phyloP scores from a whole-genome alignment of 2,329 filamentous ascomycete genomes.

The Chrysoporthe puriensis region DNA sequence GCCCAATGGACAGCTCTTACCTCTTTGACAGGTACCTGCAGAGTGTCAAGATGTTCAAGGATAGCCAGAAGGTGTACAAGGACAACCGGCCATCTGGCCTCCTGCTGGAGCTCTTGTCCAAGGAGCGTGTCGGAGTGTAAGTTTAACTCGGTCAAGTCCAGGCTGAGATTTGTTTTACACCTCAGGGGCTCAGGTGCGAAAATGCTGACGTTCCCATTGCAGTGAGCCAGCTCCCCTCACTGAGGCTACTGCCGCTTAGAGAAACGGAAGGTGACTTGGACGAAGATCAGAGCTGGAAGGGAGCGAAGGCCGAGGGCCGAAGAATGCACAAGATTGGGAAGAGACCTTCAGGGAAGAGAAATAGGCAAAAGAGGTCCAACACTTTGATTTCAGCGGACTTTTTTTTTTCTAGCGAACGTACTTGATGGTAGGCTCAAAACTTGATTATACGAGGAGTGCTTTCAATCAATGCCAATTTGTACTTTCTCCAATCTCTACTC shows the following conservation, averaged over 20 bases:
- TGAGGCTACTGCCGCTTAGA: conserved; percentile 42
- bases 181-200: background rate
- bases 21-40: conserved; percentile 96
- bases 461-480: background rate
- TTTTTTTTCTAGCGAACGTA: background rate
- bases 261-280: background rate
- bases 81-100: conserved; percentile 87
- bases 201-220: conserved; percentile 1
- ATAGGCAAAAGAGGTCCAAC: too few species aligned
- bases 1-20: conserved; percentile 92
- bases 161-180: background rate
- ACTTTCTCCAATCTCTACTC: background rate
- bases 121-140: conserved; percentile 87
- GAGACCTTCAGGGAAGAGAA: background rate
- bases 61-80: conserved; percentile 75
- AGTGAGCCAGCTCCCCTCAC: conserved; percentile 63
- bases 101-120: conserved; percentile 86
- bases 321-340: background rate
- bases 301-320: background rate
- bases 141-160: background rate
- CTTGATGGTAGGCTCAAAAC: background rate
- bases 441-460: background rate
- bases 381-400: background rate
- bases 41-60: conserved; percentile 88
- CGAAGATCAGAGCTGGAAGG: background rate